These are phyloP conservation scores for Tremella mesenterica DNA, from an alignment of 768 basidiomycete genomes.

Conservation along the genomic window DNA sequence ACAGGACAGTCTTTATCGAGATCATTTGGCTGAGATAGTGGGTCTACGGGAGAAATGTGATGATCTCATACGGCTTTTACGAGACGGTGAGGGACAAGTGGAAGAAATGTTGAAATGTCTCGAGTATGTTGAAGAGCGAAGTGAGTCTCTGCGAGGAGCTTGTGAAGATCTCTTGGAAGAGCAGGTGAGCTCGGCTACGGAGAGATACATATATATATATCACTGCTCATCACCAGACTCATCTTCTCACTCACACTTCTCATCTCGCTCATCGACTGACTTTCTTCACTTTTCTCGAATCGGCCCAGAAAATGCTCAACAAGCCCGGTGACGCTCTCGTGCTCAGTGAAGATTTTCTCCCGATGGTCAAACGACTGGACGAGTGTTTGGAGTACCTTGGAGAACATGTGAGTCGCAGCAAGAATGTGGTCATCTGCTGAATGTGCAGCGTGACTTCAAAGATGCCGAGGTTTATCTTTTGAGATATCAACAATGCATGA, in stretches of 20 bases:
- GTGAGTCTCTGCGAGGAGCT: conserved; percentile 78
- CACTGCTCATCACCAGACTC: conserved; percentile 52
- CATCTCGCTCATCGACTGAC: conserved; percentile 71
- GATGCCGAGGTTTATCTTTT: conserved; percentile 93
- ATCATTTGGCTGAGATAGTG: conserved; percentile 67
- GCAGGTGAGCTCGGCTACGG: conserved; percentile 52
- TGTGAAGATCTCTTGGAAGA: conserved; percentile 84
- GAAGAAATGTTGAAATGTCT: conserved; percentile 75
- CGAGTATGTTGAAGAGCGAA: conserved; percentile 84
- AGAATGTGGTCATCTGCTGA: neutral
- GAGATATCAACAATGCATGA: conserved; percentile 96
- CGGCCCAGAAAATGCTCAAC: conserved; percentile 86
- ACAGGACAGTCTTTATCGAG: conserved; percentile 85
- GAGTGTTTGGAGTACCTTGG: conserved; percentile 87
- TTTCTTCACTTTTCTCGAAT: conserved; percentile 90
- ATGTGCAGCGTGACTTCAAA: conserved; percentile 67
- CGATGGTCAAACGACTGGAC: conserved; percentile 92
- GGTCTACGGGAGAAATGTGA: conserved; percentile 73
- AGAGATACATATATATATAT: neutral
- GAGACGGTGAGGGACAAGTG: conserved; percentile 65
- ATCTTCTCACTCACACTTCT: conserved; percentile 67
- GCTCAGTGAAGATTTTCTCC: conserved; percentile 79
- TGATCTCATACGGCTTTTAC: conserved; percentile 59
- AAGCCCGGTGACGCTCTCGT: conserved; percentile 88
- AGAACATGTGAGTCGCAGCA: conserved; percentile 58